Base-by-base conservation (phyloP, 441 rosid species). In the Geranium incanum region DNA sequence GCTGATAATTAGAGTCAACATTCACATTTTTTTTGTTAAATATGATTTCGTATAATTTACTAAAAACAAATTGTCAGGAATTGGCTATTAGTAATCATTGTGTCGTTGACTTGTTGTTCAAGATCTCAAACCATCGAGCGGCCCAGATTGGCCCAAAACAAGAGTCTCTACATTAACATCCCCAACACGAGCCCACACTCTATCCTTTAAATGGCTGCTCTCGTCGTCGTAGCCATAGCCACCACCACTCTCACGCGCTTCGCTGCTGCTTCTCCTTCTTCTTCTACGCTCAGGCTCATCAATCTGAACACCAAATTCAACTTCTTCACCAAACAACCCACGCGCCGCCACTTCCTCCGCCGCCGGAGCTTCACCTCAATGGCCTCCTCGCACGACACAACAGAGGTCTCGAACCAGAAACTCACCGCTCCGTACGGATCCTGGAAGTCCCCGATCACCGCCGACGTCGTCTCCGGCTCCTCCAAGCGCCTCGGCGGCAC, bases 401-500 rank as follows among this genome's bases (percentile, higher is more conserved):
- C 21, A 55, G 21, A 66, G 67, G 70, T 66, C 77, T 19, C 13
- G 18, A 52, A 55, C 60, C 66, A 76, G 55, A 83, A 79, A 74
- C 66, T 78, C 66, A 81, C 84, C 1, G 88, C 97, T 66, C 95
- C 97, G 3, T 94, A 86, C 45, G 99, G 99, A 70, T 87, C 97
- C 18, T 94, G 97, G 99, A 89, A 85, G 74, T 94, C 99, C 16
- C 99, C 95, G n/a, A 86, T 94, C 83, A 86, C 97, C 33, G 92
- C 97, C 72, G 95, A 92, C 71, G 76, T 85, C 18, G 93, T 90
- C 75, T 89, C 99, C 57, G 97, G 97, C 9, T 77, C 97, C 66
- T 89, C 87, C 73, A 94, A 94, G 75, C 79, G 86, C 55, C 95
- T 92, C n/a, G 91, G 84, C 3, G 97, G 97, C 59, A 80, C 91